Conservation (phyloP, 371 early-diverging fungal genomes). For the Entomophthora muscae region DNA sequence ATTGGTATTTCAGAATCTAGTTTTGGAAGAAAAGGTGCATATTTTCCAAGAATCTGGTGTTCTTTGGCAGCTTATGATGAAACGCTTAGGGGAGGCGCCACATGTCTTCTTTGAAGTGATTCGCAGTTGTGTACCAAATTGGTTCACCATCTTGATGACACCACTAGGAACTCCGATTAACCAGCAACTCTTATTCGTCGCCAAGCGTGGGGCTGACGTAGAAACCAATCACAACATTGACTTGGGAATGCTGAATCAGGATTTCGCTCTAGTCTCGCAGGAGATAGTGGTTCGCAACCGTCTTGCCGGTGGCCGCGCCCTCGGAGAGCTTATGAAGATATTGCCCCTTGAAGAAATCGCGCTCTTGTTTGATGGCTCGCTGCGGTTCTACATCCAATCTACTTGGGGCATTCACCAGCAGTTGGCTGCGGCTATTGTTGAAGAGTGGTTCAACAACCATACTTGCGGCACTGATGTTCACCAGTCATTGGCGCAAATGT, state of each 20-base stretch:
- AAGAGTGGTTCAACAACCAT: slow-evolving; percentile 60
- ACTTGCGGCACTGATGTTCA: slow-evolving; percentile 17
- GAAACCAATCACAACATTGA: slow-evolving; percentile 52
- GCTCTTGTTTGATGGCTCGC: slow-evolving; percentile 9
- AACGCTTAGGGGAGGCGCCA: slow-evolving; percentile 11
- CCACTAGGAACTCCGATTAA: slow-evolving; percentile 70
- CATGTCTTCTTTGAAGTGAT: slow-evolving; percentile 6
- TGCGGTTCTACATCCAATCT: slow-evolving; percentile 24
- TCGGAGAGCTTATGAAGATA: slow-evolving; percentile 53
- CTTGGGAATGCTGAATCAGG: slow-evolving; percentile 78
- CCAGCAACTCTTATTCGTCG: slow-evolving; percentile 27
- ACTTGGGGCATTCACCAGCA: slow-evolving; percentile 68
- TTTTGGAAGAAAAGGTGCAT: slow-evolving; percentile 63
- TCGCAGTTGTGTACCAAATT: slow-evolving; percentile 11
- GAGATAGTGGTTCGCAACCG: slow-evolving; percentile 69
- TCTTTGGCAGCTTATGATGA: slow-evolving; percentile 48
- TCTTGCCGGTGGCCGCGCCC: slow-evolving; percentile 50
- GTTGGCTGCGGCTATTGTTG: slow-evolving; percentile 54
- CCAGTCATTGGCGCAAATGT: slow-evolving; percentile 24
- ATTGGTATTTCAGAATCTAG: slow-evolving; percentile 73
- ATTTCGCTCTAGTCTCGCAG: slow-evolving; percentile 57
- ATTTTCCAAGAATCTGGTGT: slow-evolving; percentile 40
- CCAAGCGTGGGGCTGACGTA: slow-evolving; percentile 11
- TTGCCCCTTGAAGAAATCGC: slow-evolving; percentile 35
- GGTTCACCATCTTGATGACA: slow-evolving; percentile 32